phyloP scores from a whole-genome alignment of 1,139 yeast genomes.

The Kurtzmaniella quercitrusa region DNA sequence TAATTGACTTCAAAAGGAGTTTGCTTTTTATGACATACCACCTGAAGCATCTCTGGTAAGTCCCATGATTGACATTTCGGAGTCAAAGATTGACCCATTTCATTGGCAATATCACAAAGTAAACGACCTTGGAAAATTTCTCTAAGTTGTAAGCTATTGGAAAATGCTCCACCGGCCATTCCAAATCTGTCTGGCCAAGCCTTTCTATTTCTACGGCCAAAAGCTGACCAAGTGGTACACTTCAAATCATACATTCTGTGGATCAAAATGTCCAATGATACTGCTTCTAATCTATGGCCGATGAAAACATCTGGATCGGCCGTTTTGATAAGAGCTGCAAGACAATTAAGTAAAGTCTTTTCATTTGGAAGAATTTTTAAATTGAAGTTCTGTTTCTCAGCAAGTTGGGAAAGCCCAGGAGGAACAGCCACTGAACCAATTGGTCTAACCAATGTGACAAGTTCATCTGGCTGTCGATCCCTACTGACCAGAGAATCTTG shows the following conservation, averaged over 20 bases:
- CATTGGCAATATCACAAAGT: conserved; percentile 89
- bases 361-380: conserved; percentile 68
- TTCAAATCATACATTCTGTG: conserved; percentile 77
- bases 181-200: conserved; percentile 76
- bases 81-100: conserved; percentile 90
- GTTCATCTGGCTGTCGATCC: conserved; percentile 49
- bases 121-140: conserved; percentile 84
- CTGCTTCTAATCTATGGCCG: conserved; percentile 82
- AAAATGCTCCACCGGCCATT: conserved; percentile 36
- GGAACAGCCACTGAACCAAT: conserved; percentile 60
- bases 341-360: conserved; percentile 63
- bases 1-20: conserved; percentile 69
- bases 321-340: conserved; percentile 65
- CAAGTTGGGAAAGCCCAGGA: conserved; percentile 61
- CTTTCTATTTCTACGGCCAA: conserved; percentile 78
- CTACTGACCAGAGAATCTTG: conserved; percentile 70
- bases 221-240: conserved; percentile 71
- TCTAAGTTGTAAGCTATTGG: conserved; percentile 51
- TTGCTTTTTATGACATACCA: conserved; percentile 61
- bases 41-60: conserved; percentile 81
- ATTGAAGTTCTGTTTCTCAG: conserved; percentile 45
- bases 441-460: conserved; percentile 74
- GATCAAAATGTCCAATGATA: conserved; percentile 73
- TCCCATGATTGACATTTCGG: conserved; percentile 97
- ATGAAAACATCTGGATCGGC: conserved; percentile 87